Conservation (phyloP, 108 stramenopile genomes). For the Nitzschia sp. region DNA sequence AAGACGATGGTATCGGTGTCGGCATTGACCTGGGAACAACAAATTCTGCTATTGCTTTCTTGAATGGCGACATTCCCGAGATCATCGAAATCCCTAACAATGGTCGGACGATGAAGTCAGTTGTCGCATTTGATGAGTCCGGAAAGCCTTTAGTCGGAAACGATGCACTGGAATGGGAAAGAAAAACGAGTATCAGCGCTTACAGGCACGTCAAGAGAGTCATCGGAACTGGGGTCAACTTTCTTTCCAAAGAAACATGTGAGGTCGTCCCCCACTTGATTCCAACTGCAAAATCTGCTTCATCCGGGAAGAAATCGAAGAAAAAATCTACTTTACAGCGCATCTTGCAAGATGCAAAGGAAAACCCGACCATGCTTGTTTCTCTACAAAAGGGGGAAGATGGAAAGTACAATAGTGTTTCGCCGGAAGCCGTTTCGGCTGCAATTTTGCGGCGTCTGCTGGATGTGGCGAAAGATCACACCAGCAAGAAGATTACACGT, state of each 20-base stretch:
- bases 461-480: constrained; percentile 45
- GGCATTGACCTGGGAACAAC: constrained; percentile 95
- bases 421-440: constrained; percentile 81
- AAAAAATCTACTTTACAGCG: constrained; percentile 49
- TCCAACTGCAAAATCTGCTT: constrained; percentile 5
- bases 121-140: constrained; percentile 43
- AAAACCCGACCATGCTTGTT: constrained; percentile 56
- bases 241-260: constrained; percentile 37
- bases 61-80: constrained; percentile 52
- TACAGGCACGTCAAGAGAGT: constrained; percentile 87
- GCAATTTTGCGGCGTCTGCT: constrained; percentile 67
- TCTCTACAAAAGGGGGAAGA: constrained; percentile 15
- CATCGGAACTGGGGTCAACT: constrained; percentile 68
- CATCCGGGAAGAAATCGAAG: constrained; percentile 42
- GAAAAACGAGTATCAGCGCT: constrained; percentile 31
- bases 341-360: constrained; percentile 60
- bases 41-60: constrained; percentile 83
- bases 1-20: constrained; percentile 71
- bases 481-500: constrained; percentile 60
- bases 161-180: constrained; percentile 47
- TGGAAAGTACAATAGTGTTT: constrained; percentile 10
- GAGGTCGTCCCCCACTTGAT: constrained; percentile 75
- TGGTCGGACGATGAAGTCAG: constrained; percentile 67
- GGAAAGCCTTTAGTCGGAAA: constrained; percentile 42
- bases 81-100: constrained; percentile 60